Percentiles rank a stretch among this genome's conserved stretches.
phyloP scores from a whole-genome alignment of 2,329 filamentous ascomycete species.

The Microcyclosporella mali region DNA sequence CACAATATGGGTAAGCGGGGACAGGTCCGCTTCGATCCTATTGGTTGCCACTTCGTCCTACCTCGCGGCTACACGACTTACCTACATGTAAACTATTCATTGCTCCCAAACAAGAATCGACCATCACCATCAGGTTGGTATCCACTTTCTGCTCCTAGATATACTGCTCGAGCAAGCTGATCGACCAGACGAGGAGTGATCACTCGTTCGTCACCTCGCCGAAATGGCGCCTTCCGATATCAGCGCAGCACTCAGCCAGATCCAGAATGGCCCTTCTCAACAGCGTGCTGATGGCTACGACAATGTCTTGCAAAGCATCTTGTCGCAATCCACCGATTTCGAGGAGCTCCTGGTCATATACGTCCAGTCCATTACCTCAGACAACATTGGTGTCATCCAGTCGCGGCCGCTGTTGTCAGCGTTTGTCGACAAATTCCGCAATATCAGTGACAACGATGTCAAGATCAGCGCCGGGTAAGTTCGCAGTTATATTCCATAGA shows the following conservation, averaged over 20 bases:
- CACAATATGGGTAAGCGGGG: too few species aligned
- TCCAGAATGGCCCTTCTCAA: conserved; percentile 10
- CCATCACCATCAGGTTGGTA: too few species aligned
- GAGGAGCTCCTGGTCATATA: conserved; percentile 61
- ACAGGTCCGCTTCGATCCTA: too few species aligned
- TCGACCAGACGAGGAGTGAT: too few species aligned
- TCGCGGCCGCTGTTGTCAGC: conserved; percentile 62
- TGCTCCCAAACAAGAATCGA: too few species aligned
- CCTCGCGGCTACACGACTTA: too few species aligned
- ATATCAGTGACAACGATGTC: conserved; percentile 55
- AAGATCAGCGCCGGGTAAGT: conserved; percentile 61
- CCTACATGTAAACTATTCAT: too few species aligned
- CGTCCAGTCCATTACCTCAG: conserved; percentile 56
- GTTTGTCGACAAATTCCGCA: conserved; percentile 59
- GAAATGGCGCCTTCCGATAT: conserved; percentile 3
- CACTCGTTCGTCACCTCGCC: background rate
- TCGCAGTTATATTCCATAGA: background rate
- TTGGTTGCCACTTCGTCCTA: too few species aligned
- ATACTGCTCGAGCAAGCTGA: too few species aligned
- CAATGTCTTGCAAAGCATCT: conserved; percentile 52
- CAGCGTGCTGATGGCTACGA: conserved; percentile 48
- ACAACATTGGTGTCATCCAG: conserved; percentile 68
- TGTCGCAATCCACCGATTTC: conserved; percentile 43
- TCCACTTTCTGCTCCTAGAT: too few species aligned
- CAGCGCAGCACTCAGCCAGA: conserved; percentile 7